Evolutionary conservation across 2,329 filamentous ascomycete species (phyloP).

Genomic region (Trichoderma atroviride): DNA sequence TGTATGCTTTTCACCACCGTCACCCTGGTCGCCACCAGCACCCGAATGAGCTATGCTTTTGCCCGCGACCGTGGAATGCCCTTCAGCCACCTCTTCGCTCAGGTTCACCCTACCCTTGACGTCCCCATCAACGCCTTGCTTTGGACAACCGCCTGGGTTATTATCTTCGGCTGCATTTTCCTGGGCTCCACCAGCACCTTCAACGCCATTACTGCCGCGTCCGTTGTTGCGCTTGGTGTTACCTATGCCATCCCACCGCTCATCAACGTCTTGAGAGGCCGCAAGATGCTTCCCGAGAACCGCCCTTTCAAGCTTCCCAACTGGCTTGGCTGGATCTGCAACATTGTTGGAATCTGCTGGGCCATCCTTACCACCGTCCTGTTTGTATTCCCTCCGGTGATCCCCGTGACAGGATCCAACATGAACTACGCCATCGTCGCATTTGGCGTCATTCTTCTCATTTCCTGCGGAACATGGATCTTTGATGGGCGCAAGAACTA

Average conservation of each 20-base stretch:
- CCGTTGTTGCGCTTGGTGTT: constrained; percentile 72
- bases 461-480: constrained; percentile 49
- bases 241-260: constrained; percentile 75
- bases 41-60: constrained; percentile 69
- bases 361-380: constrained; percentile 72
- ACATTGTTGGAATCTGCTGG: constrained; percentile 61
- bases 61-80: constrained; percentile 69
- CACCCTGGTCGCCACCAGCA: constrained; percentile 67
- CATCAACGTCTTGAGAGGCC: constrained; percentile 68
- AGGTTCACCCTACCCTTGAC: constrained; percentile 61
- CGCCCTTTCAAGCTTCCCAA: constrained; percentile 43
- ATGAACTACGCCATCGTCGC: constrained; percentile 65
- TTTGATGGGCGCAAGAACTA: constrained; percentile 55
- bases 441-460: constrained; percentile 51
- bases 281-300: constrained; percentile 63
- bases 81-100: constrained; percentile 60
- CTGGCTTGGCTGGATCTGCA: constrained; percentile 43
- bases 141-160: constrained; percentile 62
- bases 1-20: constrained; percentile 67
- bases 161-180: constrained; percentile 71
- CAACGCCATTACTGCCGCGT: constrained; percentile 72
- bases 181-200: constrained; percentile 68
- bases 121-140: constrained; percentile 70
- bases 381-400: constrained; percentile 71
- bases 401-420: constrained; percentile 65